phyloP scores from a whole-genome alignment of 768 basidiomycete species.

The Termitomyces sp. region DNA sequence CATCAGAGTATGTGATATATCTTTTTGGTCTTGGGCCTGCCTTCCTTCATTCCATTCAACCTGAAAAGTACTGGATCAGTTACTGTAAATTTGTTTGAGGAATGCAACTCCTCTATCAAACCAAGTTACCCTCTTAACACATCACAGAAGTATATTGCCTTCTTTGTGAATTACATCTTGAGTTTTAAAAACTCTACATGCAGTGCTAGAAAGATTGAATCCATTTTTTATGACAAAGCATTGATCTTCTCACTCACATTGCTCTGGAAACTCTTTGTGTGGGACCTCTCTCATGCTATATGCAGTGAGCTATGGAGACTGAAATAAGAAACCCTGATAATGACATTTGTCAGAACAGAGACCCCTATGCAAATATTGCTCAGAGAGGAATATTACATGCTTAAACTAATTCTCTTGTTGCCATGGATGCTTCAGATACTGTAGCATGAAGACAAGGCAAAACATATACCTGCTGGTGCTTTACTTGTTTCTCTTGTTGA shows the following conservation, averaged over 20 bases:
- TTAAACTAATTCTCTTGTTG: neutral
- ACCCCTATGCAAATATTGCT: neutral
- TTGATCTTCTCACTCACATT: constrained; percentile 7
- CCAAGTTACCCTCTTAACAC: constrained; percentile 8
- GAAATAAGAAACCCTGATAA: neutral
- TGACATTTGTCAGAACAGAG: neutral
- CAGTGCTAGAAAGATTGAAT: too few species aligned
- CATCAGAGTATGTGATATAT: too few species aligned
- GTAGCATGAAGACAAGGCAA: neutral
- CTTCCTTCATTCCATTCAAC: constrained; percentile 21
- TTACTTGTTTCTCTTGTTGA: neutral
- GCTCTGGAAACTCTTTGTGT: neutral
- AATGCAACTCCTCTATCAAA: constrained; percentile 20
- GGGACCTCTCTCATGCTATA: neutral
- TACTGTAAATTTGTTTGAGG: constrained; percentile 24
- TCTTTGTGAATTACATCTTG: neutral
- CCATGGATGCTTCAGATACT: neutral
- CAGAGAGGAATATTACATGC: neutral
- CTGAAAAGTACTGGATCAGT: constrained; percentile 17
- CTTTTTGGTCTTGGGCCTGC: constrained; percentile 22
- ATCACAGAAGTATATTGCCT: constrained; percentile 1
- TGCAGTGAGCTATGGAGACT: neutral
- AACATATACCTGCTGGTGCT: neutral
- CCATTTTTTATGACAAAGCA: constrained; percentile 7
- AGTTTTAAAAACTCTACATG: constrained; percentile 7